A percentile compares a stretch with the other conserved stretches of the same genome.
Conservation (phyloP, 441 rosid genomes). For the Omphalea diandra region DNA sequence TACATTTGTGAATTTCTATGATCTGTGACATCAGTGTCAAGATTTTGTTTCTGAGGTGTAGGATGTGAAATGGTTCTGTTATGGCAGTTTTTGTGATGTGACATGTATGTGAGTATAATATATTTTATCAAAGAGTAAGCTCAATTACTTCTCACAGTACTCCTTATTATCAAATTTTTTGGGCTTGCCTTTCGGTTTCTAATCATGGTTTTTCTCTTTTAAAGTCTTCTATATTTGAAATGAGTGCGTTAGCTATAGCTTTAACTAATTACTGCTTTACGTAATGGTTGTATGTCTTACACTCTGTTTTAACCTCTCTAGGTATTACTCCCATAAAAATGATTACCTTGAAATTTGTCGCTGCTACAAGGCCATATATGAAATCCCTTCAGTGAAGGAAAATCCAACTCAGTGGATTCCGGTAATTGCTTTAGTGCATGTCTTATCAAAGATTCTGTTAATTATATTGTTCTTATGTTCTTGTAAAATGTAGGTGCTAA, state of each 20-base stretch:
- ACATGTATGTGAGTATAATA: background rate
- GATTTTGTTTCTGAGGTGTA: background rate
- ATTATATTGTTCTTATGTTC: constrained; percentile 19
- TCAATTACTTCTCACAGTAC: background rate
- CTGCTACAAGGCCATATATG: constrained; percentile 93
- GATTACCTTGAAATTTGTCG: constrained; percentile 95
- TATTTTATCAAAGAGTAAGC: background rate
- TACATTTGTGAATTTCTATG: constrained; percentile 8
- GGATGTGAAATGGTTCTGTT: background rate
- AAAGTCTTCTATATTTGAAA: background rate
- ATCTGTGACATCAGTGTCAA: background rate
- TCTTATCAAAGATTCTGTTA: background rate
- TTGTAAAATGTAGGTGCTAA: constrained; percentile 50
- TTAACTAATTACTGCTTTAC: background rate
- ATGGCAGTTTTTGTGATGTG: background rate
- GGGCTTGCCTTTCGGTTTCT: background rate
- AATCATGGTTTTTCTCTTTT: background rate
- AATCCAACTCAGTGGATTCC: constrained; percentile 75
- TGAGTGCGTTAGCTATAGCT: background rate
- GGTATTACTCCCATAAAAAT: constrained; percentile 84
- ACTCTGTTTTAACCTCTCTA: constrained; percentile 22
- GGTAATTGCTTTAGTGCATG: constrained; percentile 35
- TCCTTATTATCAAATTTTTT: background rate
- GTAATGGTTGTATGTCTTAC: constrained; percentile 5
- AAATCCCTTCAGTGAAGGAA: constrained; percentile 83